Evolutionary conservation across 2,329 filamentous ascomycete genomes (phyloP).

Genomic region (Aphanocladium album): DNA sequence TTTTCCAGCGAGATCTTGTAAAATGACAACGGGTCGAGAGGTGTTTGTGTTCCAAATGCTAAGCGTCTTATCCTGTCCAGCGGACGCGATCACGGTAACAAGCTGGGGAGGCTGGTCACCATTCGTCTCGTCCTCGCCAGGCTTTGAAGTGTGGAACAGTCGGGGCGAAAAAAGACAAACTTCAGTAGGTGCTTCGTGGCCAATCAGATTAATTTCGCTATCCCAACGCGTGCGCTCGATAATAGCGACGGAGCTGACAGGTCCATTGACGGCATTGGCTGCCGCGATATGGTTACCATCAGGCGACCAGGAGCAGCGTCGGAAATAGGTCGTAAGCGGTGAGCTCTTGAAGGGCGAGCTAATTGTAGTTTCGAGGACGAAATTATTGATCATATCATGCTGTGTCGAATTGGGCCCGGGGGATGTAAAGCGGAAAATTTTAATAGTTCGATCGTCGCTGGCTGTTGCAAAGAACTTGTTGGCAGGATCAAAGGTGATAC

Average conservation of each 20-base stretch:
- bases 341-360: slow-evolving; percentile 82
- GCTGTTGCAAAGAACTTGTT: slow-evolving; percentile 99
- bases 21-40: slow-evolving; percentile 81
- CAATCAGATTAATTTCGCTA: slow-evolving; percentile 93
- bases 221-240: slow-evolving; percentile 91
- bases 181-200: slow-evolving; percentile 93
- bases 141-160: slow-evolving; percentile 72
- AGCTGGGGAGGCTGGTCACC: slow-evolving; percentile 42
- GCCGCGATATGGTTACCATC: slow-evolving; percentile 96
- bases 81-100: slow-evolving; percentile 93
- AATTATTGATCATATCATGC: slow-evolving; percentile 96
- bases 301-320: slow-evolving; percentile 94
- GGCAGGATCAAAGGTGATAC: slow-evolving; percentile 95
- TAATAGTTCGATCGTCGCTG: slow-evolving; percentile 93
- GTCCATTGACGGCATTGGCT: slow-evolving; percentile 93
- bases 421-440: slow-evolving; percentile 91
- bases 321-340: slow-evolving; percentile 93
- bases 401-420: slow-evolving; percentile 86
- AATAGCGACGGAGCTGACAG: slow-evolving; percentile 94
- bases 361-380: slow-evolving; percentile 90
- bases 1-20: slow-evolving; percentile 83
- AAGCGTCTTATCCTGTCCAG: slow-evolving; percentile 91
- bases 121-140: slow-evolving; percentile 46
- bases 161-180: slow-evolving; percentile 96
- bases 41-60: slow-evolving; percentile 98